Base-by-base conservation (phyloP, 2,329 filamentous ascomycete genomes). In the Rhytidhysteron rufulum region DNA sequence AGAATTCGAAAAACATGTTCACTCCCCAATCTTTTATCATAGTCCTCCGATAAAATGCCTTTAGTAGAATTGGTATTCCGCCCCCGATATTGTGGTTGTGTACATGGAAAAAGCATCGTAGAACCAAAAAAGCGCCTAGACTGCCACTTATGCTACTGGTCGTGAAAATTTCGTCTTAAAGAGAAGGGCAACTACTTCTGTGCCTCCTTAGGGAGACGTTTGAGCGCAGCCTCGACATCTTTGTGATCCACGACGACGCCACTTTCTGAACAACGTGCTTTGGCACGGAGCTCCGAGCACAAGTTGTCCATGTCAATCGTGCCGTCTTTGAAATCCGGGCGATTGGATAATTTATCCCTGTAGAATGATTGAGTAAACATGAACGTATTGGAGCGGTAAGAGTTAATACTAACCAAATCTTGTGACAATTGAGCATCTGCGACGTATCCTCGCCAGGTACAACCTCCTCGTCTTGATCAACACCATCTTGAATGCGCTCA, bases 231-330 rank as follows among this genome's bases (percentile, higher is more conserved):
- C 59, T 95, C 86, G 54, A 97, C 95, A 56, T 97, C 90, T 40
- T 81, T 80, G 68, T 95, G 83, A 47, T 89, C 85, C 18, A 98
- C 86, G 15, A 95, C 88, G 10, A 94, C 88, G 13, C 93, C 91
- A 15, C 78, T 85, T 52, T 95, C 87, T 0, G 89, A 95, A 66
- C 93, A 98, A 61, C 91, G 93, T 42, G 93, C 93, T 71, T 98
- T 98, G 63, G 90, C 87, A 49, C 91, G 87, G 11, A 98, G 79
- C 62, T 98, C 90, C 4, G 85, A 86, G 70, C 93, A 98, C 18
- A 98, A 78, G 24, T 85, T 83, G 60, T 98, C 93, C 35, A 98
- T 85, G 52, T 98, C 93, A 50, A 97, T 88, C 53, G 94, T 90
- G 53, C 90, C 90, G 42, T 80, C 86, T 60, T 90, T 86, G 53